Conservation (phyloP, 108 stramenopile genomes). For the Chaetoceros muelleri region DNA sequence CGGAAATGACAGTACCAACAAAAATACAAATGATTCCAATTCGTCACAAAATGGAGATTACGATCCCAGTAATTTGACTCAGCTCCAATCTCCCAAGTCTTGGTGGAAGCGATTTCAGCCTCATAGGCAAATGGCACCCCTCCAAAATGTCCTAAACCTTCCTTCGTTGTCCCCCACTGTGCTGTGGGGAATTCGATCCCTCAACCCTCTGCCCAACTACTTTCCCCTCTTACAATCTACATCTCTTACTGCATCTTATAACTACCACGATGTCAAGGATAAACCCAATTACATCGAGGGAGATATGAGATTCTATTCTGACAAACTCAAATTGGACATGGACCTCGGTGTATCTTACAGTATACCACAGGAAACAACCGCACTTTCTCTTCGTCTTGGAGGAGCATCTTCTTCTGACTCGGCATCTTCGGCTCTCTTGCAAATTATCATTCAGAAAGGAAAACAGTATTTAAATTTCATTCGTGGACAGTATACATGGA, state of each 20-base stretch:
- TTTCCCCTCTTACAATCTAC: neutral
- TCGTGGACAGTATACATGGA: neutral
- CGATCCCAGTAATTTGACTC: neutral
- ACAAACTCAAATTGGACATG: neutral
- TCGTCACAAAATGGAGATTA: neutral
- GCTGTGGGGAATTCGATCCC: neutral
- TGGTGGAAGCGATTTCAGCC: neutral
- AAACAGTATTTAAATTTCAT: neutral
- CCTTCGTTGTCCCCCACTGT: neutral
- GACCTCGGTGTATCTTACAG: neutral
- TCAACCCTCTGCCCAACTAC: neutral
- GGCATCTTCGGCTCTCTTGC: neutral
- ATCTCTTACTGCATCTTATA: neutral
- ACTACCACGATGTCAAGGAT: neutral
- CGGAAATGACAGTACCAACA: neutral
- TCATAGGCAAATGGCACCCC: neutral
- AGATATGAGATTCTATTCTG: neutral
- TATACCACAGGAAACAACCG: neutral
- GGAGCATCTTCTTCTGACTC: neutral
- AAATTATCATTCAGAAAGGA: neutral
- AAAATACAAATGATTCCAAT: neutral
- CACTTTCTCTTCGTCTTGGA: neutral
- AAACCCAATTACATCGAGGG: neutral
- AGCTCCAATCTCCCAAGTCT: neutral
- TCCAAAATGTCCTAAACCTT: neutral